Evolutionary conservation across 1,139 yeast species (phyloP).

Genomic region (Scheffersomyces lignicola): DNA sequence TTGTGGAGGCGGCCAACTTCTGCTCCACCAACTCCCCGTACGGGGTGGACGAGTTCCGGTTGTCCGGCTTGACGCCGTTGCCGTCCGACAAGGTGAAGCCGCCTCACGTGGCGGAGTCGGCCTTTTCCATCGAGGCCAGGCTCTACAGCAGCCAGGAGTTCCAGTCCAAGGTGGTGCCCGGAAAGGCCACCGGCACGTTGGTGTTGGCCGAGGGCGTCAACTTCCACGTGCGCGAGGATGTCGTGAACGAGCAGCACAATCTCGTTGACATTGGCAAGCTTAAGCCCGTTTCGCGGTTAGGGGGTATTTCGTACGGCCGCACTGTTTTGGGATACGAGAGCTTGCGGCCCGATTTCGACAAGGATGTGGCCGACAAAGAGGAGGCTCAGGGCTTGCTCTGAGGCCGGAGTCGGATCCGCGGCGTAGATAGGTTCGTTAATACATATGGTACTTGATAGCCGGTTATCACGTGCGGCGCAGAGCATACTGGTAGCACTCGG

Average conservation of each 20-base stretch:
- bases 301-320: conserved; percentile 54
- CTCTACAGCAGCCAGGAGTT: conserved; percentile 46
- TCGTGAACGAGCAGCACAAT: conserved; percentile 41
- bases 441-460: too few relatives aligned
- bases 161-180: conserved; percentile 40
- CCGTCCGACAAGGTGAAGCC: conserved; percentile 48
- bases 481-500: too few relatives aligned
- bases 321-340: conserved; percentile 43
- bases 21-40: conserved; percentile 49
- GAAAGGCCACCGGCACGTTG: conserved; percentile 38
- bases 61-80: conserved; percentile 54
- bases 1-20: conserved; percentile 61
- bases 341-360: conserved; percentile 40
- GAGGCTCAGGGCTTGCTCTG: conserved; percentile 6
- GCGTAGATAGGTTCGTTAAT: too few relatives aligned
- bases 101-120: conserved; percentile 61
- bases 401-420: too few relatives aligned
- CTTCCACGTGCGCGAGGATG: conserved; percentile 59
- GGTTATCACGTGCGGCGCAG: too few relatives aligned
- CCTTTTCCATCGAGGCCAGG: conserved; percentile 59
- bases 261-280: conserved; percentile 47
- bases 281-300: conserved; percentile 56
- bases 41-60: conserved; percentile 55
- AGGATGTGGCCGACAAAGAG: conserved; percentile 12
- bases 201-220: conserved; percentile 55